phyloP scores from a whole-genome alignment of 768 basidiomycete species.

The Jaapia argillacea region DNA sequence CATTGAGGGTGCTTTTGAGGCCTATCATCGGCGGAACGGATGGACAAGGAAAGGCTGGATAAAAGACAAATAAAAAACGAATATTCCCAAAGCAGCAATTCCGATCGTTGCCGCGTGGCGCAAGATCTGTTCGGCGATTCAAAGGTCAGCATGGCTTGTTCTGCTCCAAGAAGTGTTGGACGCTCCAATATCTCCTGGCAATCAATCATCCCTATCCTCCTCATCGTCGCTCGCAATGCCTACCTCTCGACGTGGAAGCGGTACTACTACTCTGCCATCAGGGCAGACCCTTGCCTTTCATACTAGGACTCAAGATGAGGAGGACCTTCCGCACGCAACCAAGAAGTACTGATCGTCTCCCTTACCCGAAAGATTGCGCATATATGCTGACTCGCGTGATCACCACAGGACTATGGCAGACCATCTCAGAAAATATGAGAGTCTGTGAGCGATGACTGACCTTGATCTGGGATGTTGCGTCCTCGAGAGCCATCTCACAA shows the following conservation, averaged over 20 bases:
- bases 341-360: constrained; percentile 51
- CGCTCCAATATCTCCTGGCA: not conserved
- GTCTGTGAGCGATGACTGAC: constrained; percentile 42
- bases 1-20: constrained; percentile 86
- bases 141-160: no score
- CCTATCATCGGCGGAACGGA: constrained; percentile 68
- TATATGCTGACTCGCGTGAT: constrained; percentile 6
- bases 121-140: no score
- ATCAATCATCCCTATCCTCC: constrained; percentile 8
- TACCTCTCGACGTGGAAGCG: constrained; percentile 68
- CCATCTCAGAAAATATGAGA: constrained; percentile 86
- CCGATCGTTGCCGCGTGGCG: no score
- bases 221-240: constrained; percentile 33
- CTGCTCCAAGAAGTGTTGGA: no score
- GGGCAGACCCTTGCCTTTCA: constrained; percentile 81
- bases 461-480: not conserved
- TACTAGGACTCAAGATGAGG: constrained; percentile 80
- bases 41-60: no score
- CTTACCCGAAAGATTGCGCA: not conserved
- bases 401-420: constrained; percentile 79
- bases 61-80: no score
- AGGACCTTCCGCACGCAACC: constrained; percentile 86
- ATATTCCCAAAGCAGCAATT: no score
- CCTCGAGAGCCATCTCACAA: not conserved
- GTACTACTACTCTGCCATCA: constrained; percentile 57